Base-by-base conservation (phyloP, 2,329 filamentous ascomycete genomes). In the Zymoseptoria pseudotritici region DNA sequence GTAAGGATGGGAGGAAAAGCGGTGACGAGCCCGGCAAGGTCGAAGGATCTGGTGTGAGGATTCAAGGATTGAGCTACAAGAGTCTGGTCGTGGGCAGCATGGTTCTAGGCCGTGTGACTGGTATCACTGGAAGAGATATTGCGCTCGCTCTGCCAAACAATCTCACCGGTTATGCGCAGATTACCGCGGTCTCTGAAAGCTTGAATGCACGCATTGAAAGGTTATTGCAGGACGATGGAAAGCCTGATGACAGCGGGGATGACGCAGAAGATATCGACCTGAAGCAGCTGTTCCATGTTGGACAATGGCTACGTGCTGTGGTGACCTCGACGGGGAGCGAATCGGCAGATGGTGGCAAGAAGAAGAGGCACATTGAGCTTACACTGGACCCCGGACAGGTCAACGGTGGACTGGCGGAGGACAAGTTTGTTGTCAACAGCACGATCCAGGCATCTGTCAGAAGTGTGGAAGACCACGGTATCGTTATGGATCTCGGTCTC, bases 391-490 rank as follows among this genome's bases (percentile, higher is more conserved):
- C 94, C 2, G 82, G 83, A 61, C 83, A 90, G 63, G 82, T 90
- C 58, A 99, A 99, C 73, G 82, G 83, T 2, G 87, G 89, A 1
- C 78, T 99, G 21, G 79, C 83, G 3, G 82, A 84, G 65, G 84
- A 88, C 50, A 90, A 91, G 68, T 75, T 97, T 9, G 85, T 94
- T 9, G 76, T 82, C 50, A 88, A 96, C 70, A 82, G 80, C 65
- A 91, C 89, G 53, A 79, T 97, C 20, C 95, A 97, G 82, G 93
- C 91, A 1, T 88, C 91, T 0, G 87, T 99, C 24, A 77, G 83
- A 55, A 99, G 93, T 74, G 88, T 95, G n/a, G 93, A 99, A 75
- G 95, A 99, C 69, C 92, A 96, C 70, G 94, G 94, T 63, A 83
- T 94, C 60, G 84, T 97, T 58, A 96, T 99, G 91, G 91, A 97